Evolutionary conservation across 1,284 basidiomycete genomes (phyloP).

Genomic region (Gomphus bonarii): DNA sequence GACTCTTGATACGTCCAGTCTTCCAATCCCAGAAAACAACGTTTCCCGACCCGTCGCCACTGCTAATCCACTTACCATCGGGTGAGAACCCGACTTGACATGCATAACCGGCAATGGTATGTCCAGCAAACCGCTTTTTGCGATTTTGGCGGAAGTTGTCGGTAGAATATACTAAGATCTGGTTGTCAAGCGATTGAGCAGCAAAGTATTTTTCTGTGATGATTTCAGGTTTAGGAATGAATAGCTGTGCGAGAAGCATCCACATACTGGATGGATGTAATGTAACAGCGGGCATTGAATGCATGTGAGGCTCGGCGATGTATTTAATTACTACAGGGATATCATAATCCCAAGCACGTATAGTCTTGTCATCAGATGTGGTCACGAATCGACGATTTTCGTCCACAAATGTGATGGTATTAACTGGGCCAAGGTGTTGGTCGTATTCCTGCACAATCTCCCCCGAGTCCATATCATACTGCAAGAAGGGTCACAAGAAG

Average conservation of each 20-base stretch:
- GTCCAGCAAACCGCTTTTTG: constrained; percentile 96
- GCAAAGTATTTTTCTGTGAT: constrained; percentile 87
- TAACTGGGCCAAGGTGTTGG: constrained; percentile 96
- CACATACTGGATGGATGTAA: constrained; percentile 85
- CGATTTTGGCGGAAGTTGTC: constrained; percentile 97
- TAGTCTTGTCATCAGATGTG: constrained; percentile 98
- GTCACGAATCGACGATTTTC: constrained; percentile 79
- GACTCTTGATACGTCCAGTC: constrained; percentile 86
- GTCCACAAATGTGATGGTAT: constrained; percentile 11
- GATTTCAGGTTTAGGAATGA: background rate
- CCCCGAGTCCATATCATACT: constrained; percentile 92
- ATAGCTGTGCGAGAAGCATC: background rate
- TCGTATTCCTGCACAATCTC: constrained; percentile 98
- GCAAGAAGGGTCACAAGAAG: background rate
- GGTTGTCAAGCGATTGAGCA: constrained; percentile 95
- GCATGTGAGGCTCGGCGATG: constrained; percentile 98
- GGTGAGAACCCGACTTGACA: constrained; percentile 96
- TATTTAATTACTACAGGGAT: constrained; percentile 99
- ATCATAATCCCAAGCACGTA: constrained; percentile 97
- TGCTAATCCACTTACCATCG: constrained; percentile 95
- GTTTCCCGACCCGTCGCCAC: constrained; percentile 91
- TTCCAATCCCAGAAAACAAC: constrained; percentile 99
- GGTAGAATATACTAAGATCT: constrained; percentile 93
- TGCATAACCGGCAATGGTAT: constrained; percentile 93
- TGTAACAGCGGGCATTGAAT: constrained; percentile 97